Percentiles rank a stretch among this genome's conserved stretches.
phyloP scores from a whole-genome alignment of 257 asterid species.

The Nicotiana paniculata region DNA sequence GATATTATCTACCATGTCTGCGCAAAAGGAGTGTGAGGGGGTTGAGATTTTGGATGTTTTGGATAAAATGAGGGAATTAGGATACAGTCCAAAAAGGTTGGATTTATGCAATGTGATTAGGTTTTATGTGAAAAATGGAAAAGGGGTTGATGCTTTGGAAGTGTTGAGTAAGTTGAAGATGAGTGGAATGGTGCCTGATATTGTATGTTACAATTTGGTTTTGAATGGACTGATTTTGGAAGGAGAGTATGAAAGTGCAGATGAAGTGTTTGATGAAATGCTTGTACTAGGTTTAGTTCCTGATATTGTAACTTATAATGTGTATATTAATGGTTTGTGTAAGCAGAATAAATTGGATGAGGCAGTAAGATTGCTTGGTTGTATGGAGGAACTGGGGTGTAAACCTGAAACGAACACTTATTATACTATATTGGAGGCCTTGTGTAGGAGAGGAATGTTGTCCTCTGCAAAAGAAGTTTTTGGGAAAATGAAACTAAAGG shows the following conservation, averaged over 20 bases:
- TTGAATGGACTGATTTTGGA: slow-evolving; percentile 39
- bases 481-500: slow-evolving; percentile 30
- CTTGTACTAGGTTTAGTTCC: slow-evolving; percentile 63
- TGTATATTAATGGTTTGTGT: slow-evolving; percentile 48
- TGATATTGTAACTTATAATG: slow-evolving; percentile 52
- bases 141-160: slow-evolving; percentile 32
- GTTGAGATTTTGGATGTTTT: slow-evolving; percentile 35
- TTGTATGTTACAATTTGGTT: slow-evolving; percentile 48
- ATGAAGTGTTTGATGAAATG: slow-evolving; percentile 76
- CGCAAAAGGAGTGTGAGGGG: slow-evolving; percentile 13
- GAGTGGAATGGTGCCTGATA: slow-evolving; percentile 35
- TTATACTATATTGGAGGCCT: slow-evolving; percentile 20
- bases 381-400: slow-evolving; percentile 64
- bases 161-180: slow-evolving; percentile 48
- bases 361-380: slow-evolving; percentile 38
- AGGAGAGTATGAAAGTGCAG: slow-evolving; percentile 36
- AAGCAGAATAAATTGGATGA: slow-evolving; percentile 50
- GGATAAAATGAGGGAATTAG: slow-evolving; percentile 36
- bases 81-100: slow-evolving; percentile 35
- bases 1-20: slow-evolving; percentile 44
- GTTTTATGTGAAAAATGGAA: slow-evolving; percentile 32
- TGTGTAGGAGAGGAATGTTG: slow-evolving; percentile 34
- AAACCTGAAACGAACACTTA: slow-evolving; percentile 45
- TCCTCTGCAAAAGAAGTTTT: slow-evolving; percentile 27
- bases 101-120: slow-evolving; percentile 52